Conservation (phyloP, 2,329 filamentous ascomycete species). For the Aspergillus ustus region DNA sequence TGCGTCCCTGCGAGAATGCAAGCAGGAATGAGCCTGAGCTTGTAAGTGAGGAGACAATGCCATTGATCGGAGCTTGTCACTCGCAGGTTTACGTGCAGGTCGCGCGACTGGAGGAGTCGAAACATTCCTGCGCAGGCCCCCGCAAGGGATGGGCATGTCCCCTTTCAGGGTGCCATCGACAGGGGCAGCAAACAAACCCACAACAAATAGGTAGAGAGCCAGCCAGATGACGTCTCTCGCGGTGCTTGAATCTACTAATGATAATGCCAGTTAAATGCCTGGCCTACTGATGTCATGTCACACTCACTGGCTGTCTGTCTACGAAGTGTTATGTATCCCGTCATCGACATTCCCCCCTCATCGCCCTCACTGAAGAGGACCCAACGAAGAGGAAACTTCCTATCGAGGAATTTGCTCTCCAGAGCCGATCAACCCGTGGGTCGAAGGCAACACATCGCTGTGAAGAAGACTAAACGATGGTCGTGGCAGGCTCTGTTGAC, state of each 20-base stretch:
- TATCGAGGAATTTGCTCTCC: slow-evolving; percentile 68
- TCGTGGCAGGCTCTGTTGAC: slow-evolving; percentile 70
- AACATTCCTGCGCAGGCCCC: not conserved
- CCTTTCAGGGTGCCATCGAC: not conserved
- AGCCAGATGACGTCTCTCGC: not conserved
- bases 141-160: slow-evolving; percentile 7
- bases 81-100: not conserved
- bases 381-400: slow-evolving; percentile 72
- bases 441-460: slow-evolving; percentile 72
- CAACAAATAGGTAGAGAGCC: not conserved
- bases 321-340: slow-evolving; percentile 56
- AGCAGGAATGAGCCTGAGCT: slow-evolving; percentile 21
- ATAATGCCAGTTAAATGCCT: not conserved
- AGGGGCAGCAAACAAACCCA: not conserved
- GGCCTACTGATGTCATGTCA: not conserved
- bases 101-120: not conserved
- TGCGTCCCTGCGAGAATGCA: slow-evolving; percentile 22
- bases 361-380: slow-evolving; percentile 74
- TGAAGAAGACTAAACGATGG: slow-evolving; percentile 61
- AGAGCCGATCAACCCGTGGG: slow-evolving; percentile 64
- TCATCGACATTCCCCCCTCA: slow-evolving; percentile 73
- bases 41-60: too few relatives aligned
- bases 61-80: too few relatives aligned
- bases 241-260: not conserved
- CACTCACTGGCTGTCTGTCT: too few relatives aligned